Conservation (phyloP, 2,329 filamentous ascomycete species). For the Akanthomyces uredinophilus region DNA sequence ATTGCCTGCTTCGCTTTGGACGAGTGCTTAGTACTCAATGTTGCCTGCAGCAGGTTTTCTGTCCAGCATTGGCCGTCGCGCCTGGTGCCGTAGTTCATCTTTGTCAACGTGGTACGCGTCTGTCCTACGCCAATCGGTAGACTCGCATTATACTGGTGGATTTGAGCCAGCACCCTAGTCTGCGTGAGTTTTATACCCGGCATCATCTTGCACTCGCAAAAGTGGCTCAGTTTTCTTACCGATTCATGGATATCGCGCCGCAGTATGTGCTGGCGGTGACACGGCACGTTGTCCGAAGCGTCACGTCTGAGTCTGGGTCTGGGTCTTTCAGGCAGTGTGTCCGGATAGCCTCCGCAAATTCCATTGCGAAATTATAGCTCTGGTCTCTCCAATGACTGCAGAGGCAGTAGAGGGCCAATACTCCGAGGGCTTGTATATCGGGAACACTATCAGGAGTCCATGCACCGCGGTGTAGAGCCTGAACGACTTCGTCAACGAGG, state of each 20-base stretch:
- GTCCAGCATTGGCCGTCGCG: conserved; percentile 2
- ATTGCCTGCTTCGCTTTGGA: too few species aligned
- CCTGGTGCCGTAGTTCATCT: too few species aligned
- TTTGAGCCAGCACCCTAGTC: neutral
- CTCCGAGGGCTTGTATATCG: conserved; percentile 2
- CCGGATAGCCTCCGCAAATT: conserved; percentile 2
- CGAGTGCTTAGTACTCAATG: neutral
- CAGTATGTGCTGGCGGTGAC: neutral
- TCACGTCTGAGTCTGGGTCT: neutral
- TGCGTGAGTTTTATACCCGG: neutral
- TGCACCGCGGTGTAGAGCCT: neutral
- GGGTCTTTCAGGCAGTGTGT: neutral
- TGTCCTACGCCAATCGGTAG: too few species aligned
- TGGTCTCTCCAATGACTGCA: neutral
- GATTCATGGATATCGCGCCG: conserved; percentile 6
- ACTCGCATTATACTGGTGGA: neutral
- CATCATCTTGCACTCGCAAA: too few species aligned
- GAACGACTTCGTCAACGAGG: neutral
- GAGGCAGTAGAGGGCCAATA: neutral
- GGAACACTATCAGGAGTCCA: neutral
- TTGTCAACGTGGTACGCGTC: too few species aligned
- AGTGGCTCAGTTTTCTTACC: neutral
- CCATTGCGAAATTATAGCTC: neutral
- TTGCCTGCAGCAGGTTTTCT: neutral
- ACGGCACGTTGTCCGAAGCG: neutral